Evolutionary conservation across 2,329 filamentous ascomycete genomes (phyloP), one percentile per base, ranked within the genome.

Genomic region (Fusarium praegraminearum): DNA sequence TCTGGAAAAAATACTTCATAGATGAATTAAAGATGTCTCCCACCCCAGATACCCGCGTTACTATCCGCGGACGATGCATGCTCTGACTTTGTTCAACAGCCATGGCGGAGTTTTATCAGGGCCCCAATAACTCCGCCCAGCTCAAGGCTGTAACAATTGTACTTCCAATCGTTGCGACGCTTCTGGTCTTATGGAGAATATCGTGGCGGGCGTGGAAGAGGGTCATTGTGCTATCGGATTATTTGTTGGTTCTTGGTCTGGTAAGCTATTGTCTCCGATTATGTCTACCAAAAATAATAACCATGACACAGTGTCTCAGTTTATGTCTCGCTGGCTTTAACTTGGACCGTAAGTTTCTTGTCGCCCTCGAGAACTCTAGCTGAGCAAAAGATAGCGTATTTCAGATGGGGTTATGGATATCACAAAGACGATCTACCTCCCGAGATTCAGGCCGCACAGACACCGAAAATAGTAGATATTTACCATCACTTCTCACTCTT

Each of bases 331-430:
- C 49, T 55, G 55, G 55, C 5, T 58, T 58, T 1, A 58, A 58
- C 12, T 12, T 58, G 5, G 49, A 58, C 16, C 55, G 49, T 55
- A 36, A 36, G 55, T 30, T 9, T 9, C 8, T 2, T 1, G 22
- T 2, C 2, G 28, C 2, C 8, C 5, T n/a, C 10, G 11, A 7
- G 3, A 35, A n/a, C 11, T 1, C 16, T 5, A 7, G 11, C 50
- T 59, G 4, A 59, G 8, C 26, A 20, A 20, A 7, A 6, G 2
- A 7, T 7, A 59, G 56, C 56, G 6, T 59, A 59, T 4, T 59
- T 59, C 3, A 26, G 57, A 46, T 59, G 40, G 57, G 57, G 51
- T 2, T 59, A 56, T 18, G 57, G 57, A 1, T 56, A 59, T 45
- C 51, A 56, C 35, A 60, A 60, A 41, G 41, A n/a, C 36, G 57